phyloP scores from a whole-genome alignment of 108 stramenopile species.

The Skeletonema potamos region DNA sequence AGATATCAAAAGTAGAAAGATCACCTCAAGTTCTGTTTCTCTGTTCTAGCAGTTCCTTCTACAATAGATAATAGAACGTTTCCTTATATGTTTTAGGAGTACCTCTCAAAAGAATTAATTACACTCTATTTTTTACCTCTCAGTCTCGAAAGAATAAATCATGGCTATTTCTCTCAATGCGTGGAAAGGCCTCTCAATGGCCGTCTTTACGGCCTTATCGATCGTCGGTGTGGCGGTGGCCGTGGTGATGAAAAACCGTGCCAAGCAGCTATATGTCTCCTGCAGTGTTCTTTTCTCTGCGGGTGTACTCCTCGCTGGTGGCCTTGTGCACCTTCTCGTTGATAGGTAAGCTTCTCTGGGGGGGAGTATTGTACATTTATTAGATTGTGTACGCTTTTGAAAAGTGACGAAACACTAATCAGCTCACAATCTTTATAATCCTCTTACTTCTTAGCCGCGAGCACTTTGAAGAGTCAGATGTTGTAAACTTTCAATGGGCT shows the following conservation, averaged over 20 bases:
- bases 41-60: too few species aligned
- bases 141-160: too few species aligned
- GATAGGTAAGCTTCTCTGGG: conserved; percentile 8
- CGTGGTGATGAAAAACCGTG: conserved; percentile 17
- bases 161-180: conserved; percentile 5
- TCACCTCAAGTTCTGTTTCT: too few species aligned
- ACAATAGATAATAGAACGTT: too few species aligned
- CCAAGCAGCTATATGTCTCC: conserved; percentile 13
- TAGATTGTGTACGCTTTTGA: too few species aligned
- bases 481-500: background rate
- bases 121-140: too few species aligned
- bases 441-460: background rate
- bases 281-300: conserved; percentile 14
- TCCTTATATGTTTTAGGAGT: too few species aligned
- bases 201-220: conserved; percentile 7
- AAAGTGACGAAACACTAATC: too few species aligned
- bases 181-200: conserved; percentile 17
- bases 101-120: too few species aligned
- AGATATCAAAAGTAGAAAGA: too few species aligned
- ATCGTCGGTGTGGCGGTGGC: conserved; percentile 14
- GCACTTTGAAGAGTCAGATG: background rate
- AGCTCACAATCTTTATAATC: too few species aligned
- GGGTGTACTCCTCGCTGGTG: conserved; percentile 11
- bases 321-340: conserved; percentile 7
- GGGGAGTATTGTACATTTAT: too few species aligned